These are phyloP conservation scores for Trametes maxima DNA, from an alignment of 768 basidiomycete species.

Conservation along the genomic window DNA sequence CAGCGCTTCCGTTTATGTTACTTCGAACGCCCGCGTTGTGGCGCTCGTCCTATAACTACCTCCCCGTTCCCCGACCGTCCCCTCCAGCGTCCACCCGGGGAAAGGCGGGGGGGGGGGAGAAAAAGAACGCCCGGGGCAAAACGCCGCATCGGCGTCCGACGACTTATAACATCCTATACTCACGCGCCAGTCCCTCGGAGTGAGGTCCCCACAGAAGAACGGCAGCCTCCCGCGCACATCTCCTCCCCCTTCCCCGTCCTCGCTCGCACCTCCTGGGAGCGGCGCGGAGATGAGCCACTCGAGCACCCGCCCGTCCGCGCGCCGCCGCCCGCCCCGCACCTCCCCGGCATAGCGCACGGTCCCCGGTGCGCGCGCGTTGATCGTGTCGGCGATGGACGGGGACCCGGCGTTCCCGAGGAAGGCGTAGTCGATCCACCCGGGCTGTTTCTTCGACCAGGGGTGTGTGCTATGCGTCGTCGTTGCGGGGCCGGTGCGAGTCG, in stretches of 20 bases:
- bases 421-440: slow-evolving; percentile 72
- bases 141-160: no score
- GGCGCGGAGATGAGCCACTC: slow-evolving; percentile 61
- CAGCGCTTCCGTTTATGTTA: not conserved
- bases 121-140: no score
- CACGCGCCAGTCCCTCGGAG: slow-evolving; percentile 60
- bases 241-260: slow-evolving; percentile 30
- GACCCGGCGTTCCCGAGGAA: slow-evolving; percentile 54
- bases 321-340: slow-evolving; percentile 53
- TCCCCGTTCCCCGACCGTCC: not conserved
- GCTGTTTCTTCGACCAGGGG: slow-evolving; percentile 54
- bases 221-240: slow-evolving; percentile 44
- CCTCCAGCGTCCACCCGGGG: no score
- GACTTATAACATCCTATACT: no score
- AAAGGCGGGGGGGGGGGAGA: no score
- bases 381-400: slow-evolving; percentile 48
- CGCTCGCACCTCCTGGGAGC: slow-evolving; percentile 28
- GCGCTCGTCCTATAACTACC: not conserved
- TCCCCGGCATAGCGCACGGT: slow-evolving; percentile 48
- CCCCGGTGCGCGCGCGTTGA: slow-evolving; percentile 54
- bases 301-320: slow-evolving; percentile 56
- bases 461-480: slow-evolving; percentile 46
- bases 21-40: not conserved
- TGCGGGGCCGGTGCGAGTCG: no score
- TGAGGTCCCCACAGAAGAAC: slow-evolving; percentile 78